Percentiles rank a stretch among this genome's conserved stretches.
phyloP scores from a whole-genome alignment of 2,329 filamentous ascomycete genomes.

The Botrytis cinerea region DNA sequence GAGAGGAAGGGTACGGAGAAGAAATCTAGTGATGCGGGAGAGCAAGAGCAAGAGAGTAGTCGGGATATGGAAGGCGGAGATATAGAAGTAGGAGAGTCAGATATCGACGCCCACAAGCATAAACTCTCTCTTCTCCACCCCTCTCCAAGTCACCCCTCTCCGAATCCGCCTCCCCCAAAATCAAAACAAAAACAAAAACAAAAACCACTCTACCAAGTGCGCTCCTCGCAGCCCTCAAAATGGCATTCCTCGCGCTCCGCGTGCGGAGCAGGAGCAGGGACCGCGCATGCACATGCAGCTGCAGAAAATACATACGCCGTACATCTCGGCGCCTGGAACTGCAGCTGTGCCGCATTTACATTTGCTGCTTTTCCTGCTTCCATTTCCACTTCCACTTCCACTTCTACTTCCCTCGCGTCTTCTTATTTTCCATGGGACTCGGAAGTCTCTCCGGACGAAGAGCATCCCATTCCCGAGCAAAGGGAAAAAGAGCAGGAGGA shows the following conservation, averaged over 20 bases:
- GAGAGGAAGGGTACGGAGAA: slow-evolving; percentile 9
- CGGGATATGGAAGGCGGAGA: too few relatives aligned
- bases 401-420: not conserved
- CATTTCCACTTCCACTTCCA: not conserved
- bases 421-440: not conserved
- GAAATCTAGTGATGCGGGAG: slow-evolving; percentile 23
- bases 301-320: slow-evolving; percentile 63
- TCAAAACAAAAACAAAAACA: not conserved
- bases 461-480: fast-evolving
- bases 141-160: too few relatives aligned
- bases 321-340: slow-evolving; percentile 77
- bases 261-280: not conserved
- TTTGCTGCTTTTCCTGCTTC: slow-evolving; percentile 64
- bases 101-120: fast-evolving
- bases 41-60: too few relatives aligned
- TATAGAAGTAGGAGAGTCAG: not conserved
- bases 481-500: slow-evolving; percentile 26
- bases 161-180: not conserved
- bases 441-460: not conserved
- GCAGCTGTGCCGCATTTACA: slow-evolving; percentile 82
- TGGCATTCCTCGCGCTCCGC: slow-evolving; percentile 38
- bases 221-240: slow-evolving; percentile 40
- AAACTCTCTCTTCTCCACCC: too few relatives aligned
- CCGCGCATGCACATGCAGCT: slow-evolving; percentile 29
- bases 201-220: slow-evolving; percentile 32